phyloP scores from a whole-genome alignment of 306 rosid genomes.

The Nissolia schottii region DNA sequence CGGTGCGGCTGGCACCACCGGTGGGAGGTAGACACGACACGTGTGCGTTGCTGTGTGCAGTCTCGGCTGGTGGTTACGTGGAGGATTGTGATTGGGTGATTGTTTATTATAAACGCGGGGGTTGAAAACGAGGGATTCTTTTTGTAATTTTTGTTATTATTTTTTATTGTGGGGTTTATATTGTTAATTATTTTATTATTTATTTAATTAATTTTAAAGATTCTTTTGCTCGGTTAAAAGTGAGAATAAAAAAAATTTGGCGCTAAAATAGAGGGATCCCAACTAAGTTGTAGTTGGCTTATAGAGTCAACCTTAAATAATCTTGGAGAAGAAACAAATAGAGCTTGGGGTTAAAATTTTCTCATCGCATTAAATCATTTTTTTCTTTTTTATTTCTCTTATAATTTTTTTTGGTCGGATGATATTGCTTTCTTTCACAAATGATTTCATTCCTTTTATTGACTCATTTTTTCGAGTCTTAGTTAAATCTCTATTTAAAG shows the following conservation, averaged over 20 bases:
- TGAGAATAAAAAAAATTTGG: conserved; percentile 30
- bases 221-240: conserved; percentile 18
- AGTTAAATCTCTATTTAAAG: too few species aligned
- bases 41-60: neutral
- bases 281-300: neutral
- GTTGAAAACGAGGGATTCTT: conserved; percentile 29
- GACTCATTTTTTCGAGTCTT: too few species aligned
- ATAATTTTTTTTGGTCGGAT: neutral
- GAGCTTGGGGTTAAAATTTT: neutral
- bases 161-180: neutral
- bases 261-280: conserved; percentile 33
- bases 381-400: neutral
- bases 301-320: neutral
- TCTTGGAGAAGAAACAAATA: neutral
- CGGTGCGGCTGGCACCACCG: neutral
- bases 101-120: neutral
- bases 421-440: neutral
- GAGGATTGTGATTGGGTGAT: neutral
- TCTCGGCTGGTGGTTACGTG: neutral
- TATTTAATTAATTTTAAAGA: neutral
- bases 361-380: neutral
- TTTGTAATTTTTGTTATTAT: neutral
- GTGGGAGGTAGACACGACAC: neutral
- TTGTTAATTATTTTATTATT: neutral
- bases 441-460: neutral